A percentile compares a stretch with the other conserved stretches of the same genome.
These are phyloP conservation scores for Zymoseptoria passerinii DNA, from an alignment of 2,329 filamentous ascomycete species.

Conservation along the genomic window DNA sequence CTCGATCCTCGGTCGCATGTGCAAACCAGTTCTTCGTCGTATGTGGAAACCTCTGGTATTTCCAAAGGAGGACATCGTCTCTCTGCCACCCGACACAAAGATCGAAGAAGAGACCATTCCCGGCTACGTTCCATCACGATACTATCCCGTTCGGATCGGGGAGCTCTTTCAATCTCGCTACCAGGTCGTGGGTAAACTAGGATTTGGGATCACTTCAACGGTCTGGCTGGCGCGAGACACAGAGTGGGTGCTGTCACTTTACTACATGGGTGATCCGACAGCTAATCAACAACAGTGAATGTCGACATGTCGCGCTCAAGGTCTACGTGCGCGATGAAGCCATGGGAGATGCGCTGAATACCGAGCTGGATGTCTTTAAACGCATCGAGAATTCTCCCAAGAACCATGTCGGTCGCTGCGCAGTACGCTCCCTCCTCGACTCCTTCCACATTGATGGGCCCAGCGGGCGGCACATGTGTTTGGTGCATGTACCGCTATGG, in stretches of 20 bases:
- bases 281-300: not conserved
- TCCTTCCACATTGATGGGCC: not conserved
- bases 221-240: constrained; percentile 18
- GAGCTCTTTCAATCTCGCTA: constrained; percentile 21
- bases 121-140: constrained; percentile 15
- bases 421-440: not conserved
- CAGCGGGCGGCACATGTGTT: not conserved
- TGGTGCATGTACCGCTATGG: not conserved
- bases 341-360: not conserved
- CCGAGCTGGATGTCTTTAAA: not conserved
- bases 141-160: constrained; percentile 29
- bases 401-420: not conserved
- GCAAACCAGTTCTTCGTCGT: not conserved
- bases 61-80: not conserved
- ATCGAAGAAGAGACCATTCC: constrained; percentile 13
- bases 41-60: constrained; percentile 8
- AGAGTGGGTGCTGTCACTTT: constrained; percentile 6
- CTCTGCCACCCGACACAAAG: not conserved
- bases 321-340: constrained; percentile 2
- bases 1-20: not conserved
- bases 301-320: constrained; percentile 10
- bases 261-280: no score
- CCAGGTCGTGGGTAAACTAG: constrained; percentile 19
- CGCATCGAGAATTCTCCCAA: not conserved
- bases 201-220: constrained; percentile 14